Base-by-base conservation (phyloP, 2,329 filamentous ascomycete species). In the Dothistroma pini region DNA sequence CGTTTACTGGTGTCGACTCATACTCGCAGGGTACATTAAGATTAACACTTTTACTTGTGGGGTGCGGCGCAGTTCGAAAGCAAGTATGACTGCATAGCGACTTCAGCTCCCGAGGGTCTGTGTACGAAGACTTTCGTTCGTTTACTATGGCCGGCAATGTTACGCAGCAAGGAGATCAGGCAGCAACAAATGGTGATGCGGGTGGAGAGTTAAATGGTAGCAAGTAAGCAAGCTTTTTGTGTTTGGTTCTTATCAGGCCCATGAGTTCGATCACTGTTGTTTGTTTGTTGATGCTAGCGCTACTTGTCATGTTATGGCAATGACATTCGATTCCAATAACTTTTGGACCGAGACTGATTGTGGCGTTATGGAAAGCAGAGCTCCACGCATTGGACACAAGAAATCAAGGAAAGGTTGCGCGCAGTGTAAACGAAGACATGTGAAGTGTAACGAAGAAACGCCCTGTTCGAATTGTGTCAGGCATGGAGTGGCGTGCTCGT, bases 381-480 rank as follows among this genome's bases (percentile, higher is more conserved):
- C 69, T 51, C 71, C 71, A 25, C 65, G 71, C 16, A 64, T 71
- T 25, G 69, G 69, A 9, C 69, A 71, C 44, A 70, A 69, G 63
- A 71, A 71, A 55, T 68, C 65, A 21, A 59, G 69, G 32, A 67
- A 67, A 34, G 70, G 70, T 14, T 73, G 71, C 55, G 68, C 69
- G 25, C 71, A 73, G 55, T 73, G 71, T 57, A 73, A 73, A 56
- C 63, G 66, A 51, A 53, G 71, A 52, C 70, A 72, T 62, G 71
- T 73, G 19, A 73, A 72, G 69, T 73, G 71, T 54, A 66, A 73
- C 54, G 71, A 73, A 62, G 63, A 68, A 54, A 48, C 65, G 21
- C 71, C 71, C 2, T 73, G 71, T 60, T 64, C 67, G 9, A 72
- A 73, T 57, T 73, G 71, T 56, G 57, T 65, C 10, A 54, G 71